These are phyloP conservation scores for Lentinula sp. DNA, from an alignment of 768 basidiomycete species.

Conservation along the genomic window DNA sequence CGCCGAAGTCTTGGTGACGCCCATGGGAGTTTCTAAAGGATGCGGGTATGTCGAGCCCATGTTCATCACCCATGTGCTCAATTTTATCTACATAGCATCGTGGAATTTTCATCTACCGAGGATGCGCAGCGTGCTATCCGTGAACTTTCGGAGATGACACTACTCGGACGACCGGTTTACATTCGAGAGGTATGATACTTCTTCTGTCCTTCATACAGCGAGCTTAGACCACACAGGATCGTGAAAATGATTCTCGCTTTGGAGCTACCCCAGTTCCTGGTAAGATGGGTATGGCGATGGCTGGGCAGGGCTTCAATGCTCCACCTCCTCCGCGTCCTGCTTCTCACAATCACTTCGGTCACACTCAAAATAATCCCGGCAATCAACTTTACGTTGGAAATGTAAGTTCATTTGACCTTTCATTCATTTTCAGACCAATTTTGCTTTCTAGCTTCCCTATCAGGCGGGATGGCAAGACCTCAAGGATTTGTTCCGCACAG, in stretches of 20 bases:
- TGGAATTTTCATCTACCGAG: conserved; percentile 88
- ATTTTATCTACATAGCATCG: conserved; percentile 56
- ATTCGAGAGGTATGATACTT: conserved; percentile 78
- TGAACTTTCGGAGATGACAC: conserved; percentile 81
- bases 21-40: conserved; percentile 95
- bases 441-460: conserved; percentile 71
- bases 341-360: conserved; percentile 30
- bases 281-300: conserved; percentile 94
- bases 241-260: conserved; percentile 93
- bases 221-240: conserved; percentile 60
- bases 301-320: conserved; percentile 79
- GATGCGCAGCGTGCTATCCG: conserved; percentile 86
- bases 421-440: not conserved
- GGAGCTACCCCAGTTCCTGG: conserved; percentile 94
- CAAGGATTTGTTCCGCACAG: conserved; percentile 93
- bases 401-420: conserved; percentile 36
- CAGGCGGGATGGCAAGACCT: conserved; percentile 99
- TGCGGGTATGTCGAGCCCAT: conserved; percentile 75
- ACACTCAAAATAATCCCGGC: conserved; percentile 59
- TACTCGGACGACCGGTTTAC: conserved; percentile 94
- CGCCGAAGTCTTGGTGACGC: conserved; percentile 97
- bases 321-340: conserved; percentile 80
- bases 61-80: not conserved
- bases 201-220: not conserved
- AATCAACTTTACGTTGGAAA: conserved; percentile 93